Percentiles rank a stretch among this genome's conserved stretches.
phyloP scores from a whole-genome alignment of 75 land plant genomes.

The Selaginella tamariscina region DNA sequence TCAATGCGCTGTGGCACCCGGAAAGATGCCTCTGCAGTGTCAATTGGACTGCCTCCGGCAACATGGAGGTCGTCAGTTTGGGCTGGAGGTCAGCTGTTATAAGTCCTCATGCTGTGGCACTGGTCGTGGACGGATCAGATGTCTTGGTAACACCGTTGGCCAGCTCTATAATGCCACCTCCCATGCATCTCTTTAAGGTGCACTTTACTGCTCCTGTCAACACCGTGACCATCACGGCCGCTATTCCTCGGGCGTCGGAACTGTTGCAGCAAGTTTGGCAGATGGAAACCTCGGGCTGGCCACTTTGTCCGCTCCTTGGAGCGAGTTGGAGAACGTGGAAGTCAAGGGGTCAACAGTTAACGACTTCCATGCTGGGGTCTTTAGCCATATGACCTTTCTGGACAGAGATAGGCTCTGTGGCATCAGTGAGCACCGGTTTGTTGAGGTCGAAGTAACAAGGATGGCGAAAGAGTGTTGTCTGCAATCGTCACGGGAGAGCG shows the following conservation, averaged over 20 bases:
- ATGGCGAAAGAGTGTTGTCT: constrained; percentile 40
- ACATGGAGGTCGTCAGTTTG: constrained; percentile 35
- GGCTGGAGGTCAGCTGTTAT: constrained; percentile 68
- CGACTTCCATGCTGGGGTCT: background rate
- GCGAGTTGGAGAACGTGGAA: constrained; percentile 53
- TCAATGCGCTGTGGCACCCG: constrained; percentile 73
- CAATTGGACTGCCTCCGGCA: constrained; percentile 64
- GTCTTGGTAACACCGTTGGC: constrained; percentile 70
- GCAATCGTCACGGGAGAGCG: constrained; percentile 15
- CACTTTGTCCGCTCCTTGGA: constrained; percentile 55
- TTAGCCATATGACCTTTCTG: background rate
- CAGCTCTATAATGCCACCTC: constrained; percentile 69
- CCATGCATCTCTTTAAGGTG: constrained; percentile 60
- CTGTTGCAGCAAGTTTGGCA: constrained; percentile 51
- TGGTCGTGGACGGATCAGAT: constrained; percentile 58
- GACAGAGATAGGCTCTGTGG: background rate
- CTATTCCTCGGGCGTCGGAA: constrained; percentile 17
- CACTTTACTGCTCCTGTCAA: constrained; percentile 54
- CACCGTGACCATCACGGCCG: constrained; percentile 34
- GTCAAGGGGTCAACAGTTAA: constrained; percentile 1
- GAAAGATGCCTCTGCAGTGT: constrained; percentile 57
- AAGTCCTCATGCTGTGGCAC: constrained; percentile 53
- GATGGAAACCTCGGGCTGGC: constrained; percentile 56
- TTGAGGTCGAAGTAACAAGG: background rate
- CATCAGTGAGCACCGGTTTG: background rate